Evolutionary conservation across 441 rosid species (phyloP).

Genomic region (Populus tomentosa): DNA sequence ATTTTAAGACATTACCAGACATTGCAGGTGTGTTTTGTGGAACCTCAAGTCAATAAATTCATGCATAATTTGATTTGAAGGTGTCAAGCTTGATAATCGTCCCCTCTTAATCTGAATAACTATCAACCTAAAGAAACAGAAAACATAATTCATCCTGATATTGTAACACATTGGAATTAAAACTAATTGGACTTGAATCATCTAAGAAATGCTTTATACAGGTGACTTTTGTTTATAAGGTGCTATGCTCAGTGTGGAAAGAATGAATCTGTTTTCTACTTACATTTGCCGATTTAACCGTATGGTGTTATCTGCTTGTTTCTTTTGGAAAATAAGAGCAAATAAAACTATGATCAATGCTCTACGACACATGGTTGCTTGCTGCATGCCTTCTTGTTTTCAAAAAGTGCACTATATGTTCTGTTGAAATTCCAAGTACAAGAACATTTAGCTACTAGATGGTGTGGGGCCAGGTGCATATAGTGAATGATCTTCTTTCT

Average conservation of each 20-base stretch:
- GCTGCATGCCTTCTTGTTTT: no score
- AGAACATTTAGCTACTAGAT: neutral
- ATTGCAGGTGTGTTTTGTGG: neutral
- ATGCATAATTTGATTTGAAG: neutral
- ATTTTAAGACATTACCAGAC: neutral
- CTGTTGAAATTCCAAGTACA: neutral
- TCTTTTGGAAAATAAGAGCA: no score
- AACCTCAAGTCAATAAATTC: neutral
- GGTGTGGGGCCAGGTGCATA: neutral
- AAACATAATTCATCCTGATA: neutral
- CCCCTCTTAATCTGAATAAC: neutral
- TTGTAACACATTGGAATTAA: neutral
- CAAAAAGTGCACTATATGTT: no score
- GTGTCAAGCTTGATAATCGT: neutral
- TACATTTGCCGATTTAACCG: no score
- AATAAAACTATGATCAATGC: no score
- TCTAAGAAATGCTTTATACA: neutral
- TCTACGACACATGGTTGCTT: no score
- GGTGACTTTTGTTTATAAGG: no score
- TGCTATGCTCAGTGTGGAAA: no score
- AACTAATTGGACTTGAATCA: neutral
- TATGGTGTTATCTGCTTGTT: no score
- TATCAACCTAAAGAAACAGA: neutral
- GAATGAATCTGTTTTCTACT: no score
- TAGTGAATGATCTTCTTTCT: neutral